A percentile compares a stretch with the other conserved stretches of the same genome.
Evolutionary conservation across 805 yeast species (phyloP).

Genomic region (Metschnikowia continentalis): DNA sequence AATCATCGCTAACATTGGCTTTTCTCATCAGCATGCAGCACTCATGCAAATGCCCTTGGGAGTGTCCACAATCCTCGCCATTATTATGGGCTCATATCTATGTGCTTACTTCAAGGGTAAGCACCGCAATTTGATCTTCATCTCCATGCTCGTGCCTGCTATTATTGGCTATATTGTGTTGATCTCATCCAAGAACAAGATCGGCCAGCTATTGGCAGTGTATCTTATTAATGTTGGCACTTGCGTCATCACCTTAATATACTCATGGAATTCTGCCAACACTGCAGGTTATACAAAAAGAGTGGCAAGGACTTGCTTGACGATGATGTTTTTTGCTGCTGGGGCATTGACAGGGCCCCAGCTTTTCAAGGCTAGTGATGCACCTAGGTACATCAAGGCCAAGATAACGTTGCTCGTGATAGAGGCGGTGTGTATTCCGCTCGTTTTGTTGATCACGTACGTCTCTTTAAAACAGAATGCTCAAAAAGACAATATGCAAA

Average conservation of each 20-base stretch:
- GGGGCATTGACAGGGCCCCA: slow-evolving; percentile 26
- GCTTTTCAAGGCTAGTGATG: slow-evolving; percentile 14
- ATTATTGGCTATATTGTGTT: slow-evolving; percentile 40
- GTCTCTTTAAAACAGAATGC: slow-evolving; percentile 48
- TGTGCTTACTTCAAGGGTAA: slow-evolving; percentile 21
- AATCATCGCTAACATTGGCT: slow-evolving; percentile 51
- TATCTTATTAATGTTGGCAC: slow-evolving; percentile 54
- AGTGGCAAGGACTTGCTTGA: slow-evolving; percentile 18
- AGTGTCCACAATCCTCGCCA: slow-evolving; percentile 32
- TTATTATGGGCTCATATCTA: slow-evolving; percentile 29
- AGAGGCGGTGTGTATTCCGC: slow-evolving; percentile 9
- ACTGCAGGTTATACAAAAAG: slow-evolving; percentile 28
- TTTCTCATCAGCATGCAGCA: slow-evolving; percentile 41
- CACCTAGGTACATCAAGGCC: slow-evolving; percentile 10
- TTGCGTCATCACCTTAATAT: slow-evolving; percentile 52
- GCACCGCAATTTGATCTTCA: slow-evolving; percentile 25
- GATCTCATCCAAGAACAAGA: slow-evolving; percentile 28
- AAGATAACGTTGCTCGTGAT: slow-evolving; percentile 7
- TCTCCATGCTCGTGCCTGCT: slow-evolving; percentile 33
- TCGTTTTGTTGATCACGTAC: slow-evolving; percentile 32
- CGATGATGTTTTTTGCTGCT: slow-evolving; percentile 18
- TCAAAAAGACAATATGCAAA: slow-evolving; percentile 41
- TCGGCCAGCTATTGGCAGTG: slow-evolving; percentile 47
- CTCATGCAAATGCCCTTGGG: slow-evolving; percentile 58
- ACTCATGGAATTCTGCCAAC: slow-evolving; percentile 55